phyloP scores from a whole-genome alignment of 768 basidiomycete genomes.

The Lactarius akahatsu region DNA sequence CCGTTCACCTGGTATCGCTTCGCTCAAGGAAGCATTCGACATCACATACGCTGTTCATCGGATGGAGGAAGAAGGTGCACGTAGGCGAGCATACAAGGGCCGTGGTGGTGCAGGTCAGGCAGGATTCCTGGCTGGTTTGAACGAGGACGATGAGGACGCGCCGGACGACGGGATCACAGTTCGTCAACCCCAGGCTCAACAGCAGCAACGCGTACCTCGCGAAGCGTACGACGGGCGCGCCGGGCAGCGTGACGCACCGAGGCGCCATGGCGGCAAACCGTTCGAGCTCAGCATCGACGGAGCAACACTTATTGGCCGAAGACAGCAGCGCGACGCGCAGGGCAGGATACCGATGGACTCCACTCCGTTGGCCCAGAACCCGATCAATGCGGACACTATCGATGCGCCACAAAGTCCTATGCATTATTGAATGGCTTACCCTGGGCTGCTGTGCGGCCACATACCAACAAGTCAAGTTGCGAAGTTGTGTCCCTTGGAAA shows the following conservation, averaged over 20 bases:
- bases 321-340: conserved; percentile 46
- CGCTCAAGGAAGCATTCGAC: conserved; percentile 97
- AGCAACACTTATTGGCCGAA: conserved; percentile 81
- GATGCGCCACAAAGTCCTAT: conserved; percentile 31
- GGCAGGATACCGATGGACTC: conserved; percentile 32
- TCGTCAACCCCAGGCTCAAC: conserved; percentile 30
- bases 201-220: conserved; percentile 1
- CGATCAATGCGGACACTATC: conserved; percentile 21
- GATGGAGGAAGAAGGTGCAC: conserved; percentile 97
- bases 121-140: conserved; percentile 80
- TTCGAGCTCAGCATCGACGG: conserved; percentile 89
- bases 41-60: conserved; percentile 98
- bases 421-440: conserved; percentile 25
- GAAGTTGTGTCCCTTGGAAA: not conserved
- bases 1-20: conserved; percentile 88
- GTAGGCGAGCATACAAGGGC: conserved; percentile 77
- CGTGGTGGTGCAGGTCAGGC: conserved; percentile 71
- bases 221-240: conserved; percentile 61
- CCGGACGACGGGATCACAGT: conserved; percentile 54
- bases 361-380: conserved; percentile 40
- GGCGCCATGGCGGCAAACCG: conserved; percentile 32
- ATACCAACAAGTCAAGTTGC: conserved; percentile 1
- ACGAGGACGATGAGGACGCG: conserved; percentile 86
- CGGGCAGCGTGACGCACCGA: conserved; percentile 62
- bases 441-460: conserved; percentile 17